Base-by-base conservation (phyloP, 495 filamentous ascomycete species). In the Penicillium soppii region DNA sequence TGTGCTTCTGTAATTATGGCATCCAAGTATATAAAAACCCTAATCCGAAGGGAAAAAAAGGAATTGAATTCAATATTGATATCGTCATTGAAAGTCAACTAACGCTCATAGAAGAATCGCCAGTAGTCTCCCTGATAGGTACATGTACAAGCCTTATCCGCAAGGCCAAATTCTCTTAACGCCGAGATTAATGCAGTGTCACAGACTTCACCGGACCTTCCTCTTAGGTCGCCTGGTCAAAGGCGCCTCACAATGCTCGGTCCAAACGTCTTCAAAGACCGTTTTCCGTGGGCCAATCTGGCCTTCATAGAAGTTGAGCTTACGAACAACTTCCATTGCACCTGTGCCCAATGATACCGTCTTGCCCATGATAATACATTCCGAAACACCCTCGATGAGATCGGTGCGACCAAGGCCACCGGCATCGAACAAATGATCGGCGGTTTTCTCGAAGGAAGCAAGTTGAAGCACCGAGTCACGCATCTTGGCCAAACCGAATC, bases 291-390 rank as follows among this genome's bases (percentile, higher is more conserved):
- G 69, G 27, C 68, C 74, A n/a, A 90, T 73, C 59, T 87, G 80
- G 20, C 80, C 76, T 39, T 83, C 77, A 46, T 74, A 74, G 47
- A 95, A 75, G 56, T 84, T 84, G 58, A 98, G 66, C 53, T 80
- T 75, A 48, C 91, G 78, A 17, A 95, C 85, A 13, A 97, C 86
- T 65, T 92, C 83, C 79, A 96, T 90, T 7, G 91, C 88, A 2
- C 94, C 94, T 0, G 94, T 98, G 3, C 94, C 94, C 33, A 97
- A 77, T 23, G 80, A 82, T 77, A 97, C 90, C 26, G 82, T 89
- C 79, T 96, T 91, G 22, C 94, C 94, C 87, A 98, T 92, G 62
- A 98, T 98, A 63, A 98, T 97, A 70, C 91, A 95, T 71, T 98
- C 94, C 22, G 84, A 90, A 7, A 98, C 94, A 54, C 94, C 94